phyloP scores from a whole-genome alignment of 2,329 filamentous ascomycete species.

The Lecanoromycetidae sp. region DNA sequence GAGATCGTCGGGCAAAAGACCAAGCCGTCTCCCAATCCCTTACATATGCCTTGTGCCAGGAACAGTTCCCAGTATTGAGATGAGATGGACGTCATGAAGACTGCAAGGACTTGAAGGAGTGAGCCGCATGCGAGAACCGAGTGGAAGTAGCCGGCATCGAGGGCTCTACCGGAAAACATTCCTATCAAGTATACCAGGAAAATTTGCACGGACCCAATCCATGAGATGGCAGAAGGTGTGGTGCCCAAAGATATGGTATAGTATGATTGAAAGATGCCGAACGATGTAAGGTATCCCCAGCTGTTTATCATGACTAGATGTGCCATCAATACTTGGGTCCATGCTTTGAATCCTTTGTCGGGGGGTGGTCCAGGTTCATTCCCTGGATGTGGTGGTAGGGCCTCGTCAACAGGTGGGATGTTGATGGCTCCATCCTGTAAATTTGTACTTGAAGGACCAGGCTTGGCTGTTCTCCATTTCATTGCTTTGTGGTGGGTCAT shows the following conservation, averaged over 20 bases:
- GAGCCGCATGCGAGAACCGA: slow-evolving; percentile 18
- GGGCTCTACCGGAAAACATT: slow-evolving; percentile 40
- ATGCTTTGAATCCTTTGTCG: slow-evolving; percentile 21
- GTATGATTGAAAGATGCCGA: slow-evolving; percentile 29
- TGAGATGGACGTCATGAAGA: slow-evolving; percentile 34
- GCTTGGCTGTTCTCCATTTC: no score
- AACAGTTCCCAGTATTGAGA: slow-evolving; percentile 37
- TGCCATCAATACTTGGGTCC: slow-evolving; percentile 22
- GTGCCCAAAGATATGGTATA: slow-evolving; percentile 23
- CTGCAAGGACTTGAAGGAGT: slow-evolving; percentile 29
- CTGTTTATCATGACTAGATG: slow-evolving; percentile 21
- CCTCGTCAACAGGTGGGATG: no score
- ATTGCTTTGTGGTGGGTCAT: no score
- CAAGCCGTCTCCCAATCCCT: slow-evolving; percentile 22
- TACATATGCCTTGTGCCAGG: not conserved
- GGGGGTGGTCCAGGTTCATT: slow-evolving; percentile 9
- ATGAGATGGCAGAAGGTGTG: slow-evolving; percentile 25
- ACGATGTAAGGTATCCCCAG: slow-evolving; percentile 17
- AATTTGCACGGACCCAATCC: slow-evolving; percentile 29
- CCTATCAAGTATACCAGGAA: slow-evolving; percentile 42
- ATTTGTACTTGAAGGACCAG: no score
- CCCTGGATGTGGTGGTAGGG: no score
- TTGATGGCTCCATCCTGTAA: no score
- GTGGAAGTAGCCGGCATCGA: slow-evolving; percentile 35
- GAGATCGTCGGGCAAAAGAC: slow-evolving; percentile 53